Conservation (phyloP, 192 early-diverging fungal genomes). For the Kappamyces sp. region DNA sequence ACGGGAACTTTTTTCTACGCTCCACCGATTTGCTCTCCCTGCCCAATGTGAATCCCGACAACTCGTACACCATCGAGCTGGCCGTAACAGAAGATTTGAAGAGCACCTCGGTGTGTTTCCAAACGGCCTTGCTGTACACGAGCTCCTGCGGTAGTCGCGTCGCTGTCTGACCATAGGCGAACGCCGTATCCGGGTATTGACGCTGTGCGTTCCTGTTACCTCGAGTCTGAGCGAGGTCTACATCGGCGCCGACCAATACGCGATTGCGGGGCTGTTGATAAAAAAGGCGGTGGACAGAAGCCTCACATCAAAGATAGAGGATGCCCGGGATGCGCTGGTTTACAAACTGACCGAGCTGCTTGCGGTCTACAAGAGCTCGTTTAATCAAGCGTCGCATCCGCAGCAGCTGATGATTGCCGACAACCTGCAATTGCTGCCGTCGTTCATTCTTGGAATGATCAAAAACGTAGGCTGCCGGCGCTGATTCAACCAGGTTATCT, state of each 20-base stretch:
- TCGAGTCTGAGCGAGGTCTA: conserved; percentile 75
- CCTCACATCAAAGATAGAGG: conserved; percentile 79
- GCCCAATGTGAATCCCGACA: conserved; percentile 90
- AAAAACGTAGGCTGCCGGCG: conserved; percentile 62
- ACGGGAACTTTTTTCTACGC: conserved; percentile 97
- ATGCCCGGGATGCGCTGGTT: conserved; percentile 86
- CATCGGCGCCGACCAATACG: conserved; percentile 73
- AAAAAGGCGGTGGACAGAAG: conserved; percentile 92
- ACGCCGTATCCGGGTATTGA: conserved; percentile 88
- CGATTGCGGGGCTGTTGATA: conserved; percentile 71
- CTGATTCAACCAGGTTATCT: conserved; percentile 31
- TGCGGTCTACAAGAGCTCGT: conserved; percentile 77
- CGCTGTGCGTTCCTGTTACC: conserved; percentile 81
- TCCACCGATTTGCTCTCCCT: conserved; percentile 85
- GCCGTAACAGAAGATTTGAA: conserved; percentile 68
- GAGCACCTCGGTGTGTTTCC: conserved; percentile 80
- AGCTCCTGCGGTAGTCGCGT: conserved; percentile 58
- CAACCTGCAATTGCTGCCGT: conserved; percentile 78
- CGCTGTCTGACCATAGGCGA: conserved; percentile 41
- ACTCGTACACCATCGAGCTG: conserved; percentile 80
- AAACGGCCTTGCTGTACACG: conserved; percentile 89
- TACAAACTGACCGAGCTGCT: conserved; percentile 86
- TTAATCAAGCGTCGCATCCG: conserved; percentile 67
- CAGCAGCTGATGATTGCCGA: conserved; percentile 77
- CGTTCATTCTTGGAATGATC: conserved; percentile 71